phyloP scores from a whole-genome alignment of 225 moss, liverwort and hornwort species.

The Antitrichia curtipendula region DNA sequence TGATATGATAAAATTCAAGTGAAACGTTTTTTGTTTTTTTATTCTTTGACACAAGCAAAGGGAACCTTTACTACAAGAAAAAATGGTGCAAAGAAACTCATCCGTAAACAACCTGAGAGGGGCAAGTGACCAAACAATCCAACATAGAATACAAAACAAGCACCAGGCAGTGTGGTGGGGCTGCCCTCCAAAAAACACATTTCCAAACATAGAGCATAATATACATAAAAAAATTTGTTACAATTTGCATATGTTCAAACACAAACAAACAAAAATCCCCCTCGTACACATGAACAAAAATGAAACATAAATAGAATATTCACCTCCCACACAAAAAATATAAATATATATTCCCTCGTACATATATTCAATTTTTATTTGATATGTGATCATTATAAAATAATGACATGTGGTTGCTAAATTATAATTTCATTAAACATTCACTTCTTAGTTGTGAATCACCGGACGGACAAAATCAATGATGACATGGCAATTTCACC shows the following conservation, averaged over 20 bases:
- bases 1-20: no score
- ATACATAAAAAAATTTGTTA: background rate
- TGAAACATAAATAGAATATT: background rate
- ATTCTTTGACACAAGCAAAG: no score
- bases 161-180: no score
- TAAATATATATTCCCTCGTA: background rate
- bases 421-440: background rate
- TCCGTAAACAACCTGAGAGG: no score
- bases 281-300: background rate
- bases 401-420: background rate
- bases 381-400: background rate
- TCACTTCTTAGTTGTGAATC: background rate
- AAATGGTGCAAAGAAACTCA: no score
- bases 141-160: no score
- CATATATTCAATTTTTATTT: background rate
- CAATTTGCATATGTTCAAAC: background rate
- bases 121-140: no score
- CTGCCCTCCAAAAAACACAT: no score
- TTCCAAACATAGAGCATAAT: background rate
- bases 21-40: no score
- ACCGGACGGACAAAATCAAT: background rate
- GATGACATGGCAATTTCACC: background rate
- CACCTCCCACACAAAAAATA: background rate
- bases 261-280: background rate
- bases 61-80: no score